Evolutionary conservation across 202 grass and related monocot genomes (phyloP).

Genomic region (Setaria italica): DNA sequence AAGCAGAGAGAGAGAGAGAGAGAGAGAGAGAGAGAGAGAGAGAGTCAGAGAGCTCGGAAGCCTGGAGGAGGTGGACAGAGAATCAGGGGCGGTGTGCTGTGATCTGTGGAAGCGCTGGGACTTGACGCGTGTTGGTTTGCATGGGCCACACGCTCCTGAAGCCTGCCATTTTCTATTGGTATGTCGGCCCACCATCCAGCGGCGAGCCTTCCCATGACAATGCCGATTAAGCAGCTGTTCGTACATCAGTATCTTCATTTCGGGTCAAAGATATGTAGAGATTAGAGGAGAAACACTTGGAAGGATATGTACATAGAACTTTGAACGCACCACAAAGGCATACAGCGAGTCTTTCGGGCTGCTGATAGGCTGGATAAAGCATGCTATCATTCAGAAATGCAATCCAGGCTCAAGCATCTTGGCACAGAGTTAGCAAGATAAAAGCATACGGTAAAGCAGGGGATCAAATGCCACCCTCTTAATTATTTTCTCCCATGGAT

Average conservation of each 20-base stretch:
- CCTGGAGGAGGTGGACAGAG: not conserved
- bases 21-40: not conserved
- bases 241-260: not conserved
- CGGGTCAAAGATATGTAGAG: not conserved
- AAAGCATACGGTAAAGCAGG: not conserved
- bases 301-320: not conserved
- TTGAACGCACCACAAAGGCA: not conserved
- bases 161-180: constrained; percentile 12
- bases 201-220: not conserved
- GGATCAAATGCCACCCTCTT: not conserved
- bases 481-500: constrained; percentile 39
- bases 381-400: not conserved
- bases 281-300: no score
- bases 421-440: not conserved
- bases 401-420: constrained; percentile 29
- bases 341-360: not conserved
- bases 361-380: not conserved
- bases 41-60: not conserved
- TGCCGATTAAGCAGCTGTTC: not conserved
- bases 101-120: not conserved
- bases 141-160: constrained; percentile 21
- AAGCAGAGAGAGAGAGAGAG: not conserved
- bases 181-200: not conserved
- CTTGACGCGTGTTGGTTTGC: constrained; percentile 43
- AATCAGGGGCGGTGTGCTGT: constrained; percentile 4